Evolutionary conservation across 257 asterid species (phyloP).

Genomic region (Nicotiana sylvestris): DNA sequence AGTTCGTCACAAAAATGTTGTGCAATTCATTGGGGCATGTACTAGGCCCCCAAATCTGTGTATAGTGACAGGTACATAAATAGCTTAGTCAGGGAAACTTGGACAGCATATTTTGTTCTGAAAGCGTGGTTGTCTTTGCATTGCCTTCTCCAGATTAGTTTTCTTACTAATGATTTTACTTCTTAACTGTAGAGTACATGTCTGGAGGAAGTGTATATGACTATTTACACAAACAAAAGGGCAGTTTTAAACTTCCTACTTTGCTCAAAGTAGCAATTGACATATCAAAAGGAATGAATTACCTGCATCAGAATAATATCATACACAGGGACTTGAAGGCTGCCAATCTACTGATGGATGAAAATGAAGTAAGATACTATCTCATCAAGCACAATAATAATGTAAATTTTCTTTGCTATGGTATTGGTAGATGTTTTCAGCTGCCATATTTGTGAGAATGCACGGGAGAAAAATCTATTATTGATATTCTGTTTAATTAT

Average conservation of each 20-base stretch:
- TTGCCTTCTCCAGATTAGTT: not conserved
- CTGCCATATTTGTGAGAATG: not conserved
- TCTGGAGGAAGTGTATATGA: constrained; percentile 97
- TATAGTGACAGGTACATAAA: constrained; percentile 76
- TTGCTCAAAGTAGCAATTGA: constrained; percentile 90
- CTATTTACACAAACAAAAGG: constrained; percentile 91
- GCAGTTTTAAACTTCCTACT: constrained; percentile 80
- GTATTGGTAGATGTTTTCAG: not conserved
- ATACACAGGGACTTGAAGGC: constrained; percentile 98
- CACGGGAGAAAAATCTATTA: too few species aligned
- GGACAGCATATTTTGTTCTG: not conserved
- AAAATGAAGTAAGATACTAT: constrained; percentile 64
- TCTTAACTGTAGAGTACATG: constrained; percentile 61
- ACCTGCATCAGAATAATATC: constrained; percentile 95
- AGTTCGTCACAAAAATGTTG: constrained; percentile 96
- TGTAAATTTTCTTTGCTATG: not conserved
- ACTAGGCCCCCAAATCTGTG: constrained; percentile 89
- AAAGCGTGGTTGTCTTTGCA: not conserved
- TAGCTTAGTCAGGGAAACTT: not conserved
- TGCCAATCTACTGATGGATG: constrained; percentile 97
- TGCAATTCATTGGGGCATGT: constrained; percentile 97
- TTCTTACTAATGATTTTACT: not conserved
- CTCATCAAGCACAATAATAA: not conserved
- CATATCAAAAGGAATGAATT: constrained; percentile 91
- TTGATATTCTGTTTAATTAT: too few species aligned